These are phyloP conservation scores for Linum usitatissimum DNA, from an alignment of 345 rosid genomes.

Conservation along the genomic window DNA sequence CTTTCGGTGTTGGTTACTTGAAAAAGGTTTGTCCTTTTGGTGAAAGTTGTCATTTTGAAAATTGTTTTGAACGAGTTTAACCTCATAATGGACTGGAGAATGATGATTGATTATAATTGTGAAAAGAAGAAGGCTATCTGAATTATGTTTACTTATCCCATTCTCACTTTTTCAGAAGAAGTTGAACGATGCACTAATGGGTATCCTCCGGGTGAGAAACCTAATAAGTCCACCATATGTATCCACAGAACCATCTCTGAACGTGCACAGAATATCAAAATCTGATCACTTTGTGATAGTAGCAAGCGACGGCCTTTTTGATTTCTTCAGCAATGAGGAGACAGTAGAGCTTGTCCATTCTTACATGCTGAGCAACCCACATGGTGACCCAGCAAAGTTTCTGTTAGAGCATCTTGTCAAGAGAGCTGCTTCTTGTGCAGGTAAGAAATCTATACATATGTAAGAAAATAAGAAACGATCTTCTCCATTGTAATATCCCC, in stretches of 20 bases:
- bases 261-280: conserved; percentile 55
- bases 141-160: background rate
- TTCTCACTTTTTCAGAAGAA: conserved; percentile 40
- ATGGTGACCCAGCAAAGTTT: conserved; percentile 89
- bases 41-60: too few relatives aligned
- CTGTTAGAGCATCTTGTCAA: conserved; percentile 66
- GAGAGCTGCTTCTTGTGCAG: conserved; percentile 82
- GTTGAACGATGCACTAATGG: conserved; percentile 86
- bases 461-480: background rate
- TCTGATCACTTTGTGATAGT: conserved; percentile 82
- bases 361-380: conserved; percentile 46
- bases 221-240: conserved; percentile 87
- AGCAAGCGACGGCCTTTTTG: conserved; percentile 88
- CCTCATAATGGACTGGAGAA: too few relatives aligned
- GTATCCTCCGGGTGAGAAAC: conserved; percentile 77
- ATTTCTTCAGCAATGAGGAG: conserved; percentile 82
- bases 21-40: conserved; percentile 44
- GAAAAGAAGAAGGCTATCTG: background rate
- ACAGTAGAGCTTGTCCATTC: conserved; percentile 57
- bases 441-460: conserved; percentile 22
- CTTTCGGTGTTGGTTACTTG: conserved; percentile 88
- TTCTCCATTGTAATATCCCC: background rate
- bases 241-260: conserved; percentile 68
- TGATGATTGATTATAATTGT: background rate
- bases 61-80: too few relatives aligned